These are phyloP conservation scores for Pichia sp. DNA, from an alignment of 1,139 yeast genomes.

Conservation along the genomic window DNA sequence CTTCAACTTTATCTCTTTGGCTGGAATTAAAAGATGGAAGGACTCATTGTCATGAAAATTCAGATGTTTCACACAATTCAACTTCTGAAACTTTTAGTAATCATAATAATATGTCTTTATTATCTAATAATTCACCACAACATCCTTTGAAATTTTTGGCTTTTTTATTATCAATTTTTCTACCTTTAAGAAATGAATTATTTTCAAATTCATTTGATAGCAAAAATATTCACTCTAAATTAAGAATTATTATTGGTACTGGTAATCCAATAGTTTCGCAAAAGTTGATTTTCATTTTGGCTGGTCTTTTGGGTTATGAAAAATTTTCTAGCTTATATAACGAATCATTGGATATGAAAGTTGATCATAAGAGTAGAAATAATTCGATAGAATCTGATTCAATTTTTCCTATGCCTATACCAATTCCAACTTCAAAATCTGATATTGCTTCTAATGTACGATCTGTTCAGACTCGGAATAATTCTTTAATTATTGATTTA, in stretches of 20 bases:
- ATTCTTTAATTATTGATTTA: slow-evolving; percentile 8
- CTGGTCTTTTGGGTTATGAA: slow-evolving; percentile 40
- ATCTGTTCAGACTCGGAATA: slow-evolving; percentile 5
- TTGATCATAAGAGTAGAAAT: not conserved
- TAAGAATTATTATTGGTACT: slow-evolving; percentile 46
- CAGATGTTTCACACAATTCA: not conserved
- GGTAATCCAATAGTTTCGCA: slow-evolving; percentile 55
- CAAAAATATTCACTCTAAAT: slow-evolving; percentile 22
- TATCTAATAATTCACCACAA: slow-evolving; percentile 4
- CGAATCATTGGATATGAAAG: slow-evolving; percentile 3
- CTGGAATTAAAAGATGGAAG: slow-evolving; percentile 49
- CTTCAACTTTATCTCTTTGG: slow-evolving; percentile 48
- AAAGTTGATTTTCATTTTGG: slow-evolving; percentile 45
- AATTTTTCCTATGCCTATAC: slow-evolving; percentile 1
- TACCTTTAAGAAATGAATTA: slow-evolving; percentile 37
- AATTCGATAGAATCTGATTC: not conserved
- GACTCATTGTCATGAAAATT: slow-evolving; percentile 1
- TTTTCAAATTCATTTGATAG: slow-evolving; percentile 34
- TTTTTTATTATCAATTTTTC: slow-evolving; percentile 39
- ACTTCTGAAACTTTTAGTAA: not conserved
- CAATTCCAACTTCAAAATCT: not conserved
- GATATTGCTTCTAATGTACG: not conserved
- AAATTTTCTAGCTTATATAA: slow-evolving; percentile 16
- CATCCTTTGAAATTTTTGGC: slow-evolving; percentile 38
- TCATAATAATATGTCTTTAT: no score